Percentiles rank a stretch among this genome's conserved stretches.
These are phyloP conservation scores for Trichophyton rubrum DNA, from an alignment of 2,329 filamentous ascomycete genomes.

Conservation along the genomic window DNA sequence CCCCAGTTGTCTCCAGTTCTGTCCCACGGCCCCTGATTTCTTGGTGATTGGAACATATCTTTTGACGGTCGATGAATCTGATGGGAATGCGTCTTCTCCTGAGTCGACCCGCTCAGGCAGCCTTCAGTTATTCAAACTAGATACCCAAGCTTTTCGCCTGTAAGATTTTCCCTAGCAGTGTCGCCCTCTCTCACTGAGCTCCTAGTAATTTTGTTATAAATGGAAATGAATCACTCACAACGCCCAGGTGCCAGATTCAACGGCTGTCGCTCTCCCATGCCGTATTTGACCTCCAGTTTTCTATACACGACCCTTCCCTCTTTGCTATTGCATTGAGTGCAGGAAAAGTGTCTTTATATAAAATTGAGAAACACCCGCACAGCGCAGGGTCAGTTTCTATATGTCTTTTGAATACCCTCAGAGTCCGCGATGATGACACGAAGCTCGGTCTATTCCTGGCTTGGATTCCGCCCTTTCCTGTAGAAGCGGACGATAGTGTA, in stretches of 20 bases:
- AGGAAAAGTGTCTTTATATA: slow-evolving; percentile 33
- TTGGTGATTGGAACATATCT: slow-evolving; percentile 80
- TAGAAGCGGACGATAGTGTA: slow-evolving; percentile 15
- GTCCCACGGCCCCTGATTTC: slow-evolving; percentile 41
- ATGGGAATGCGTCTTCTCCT: slow-evolving; percentile 15
- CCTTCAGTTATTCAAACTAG: slow-evolving; percentile 52
- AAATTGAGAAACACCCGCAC: slow-evolving; percentile 16
- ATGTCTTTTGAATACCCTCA: slow-evolving; percentile 31
- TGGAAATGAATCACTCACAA: slow-evolving; percentile 9
- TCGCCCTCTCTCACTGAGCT: not conserved
- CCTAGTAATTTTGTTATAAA: not conserved
- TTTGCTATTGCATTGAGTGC: slow-evolving; percentile 70
- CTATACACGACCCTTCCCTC: slow-evolving; percentile 42
- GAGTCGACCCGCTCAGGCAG: slow-evolving; percentile 60
- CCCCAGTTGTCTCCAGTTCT: slow-evolving; percentile 36
- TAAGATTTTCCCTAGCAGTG: slow-evolving; percentile 13
- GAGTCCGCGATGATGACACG: slow-evolving; percentile 41
- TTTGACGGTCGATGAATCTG: slow-evolving; percentile 35
- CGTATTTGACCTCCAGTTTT: slow-evolving; percentile 76
- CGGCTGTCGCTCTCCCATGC: slow-evolving; percentile 55
- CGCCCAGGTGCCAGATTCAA: slow-evolving; percentile 43
- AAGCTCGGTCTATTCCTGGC: slow-evolving; percentile 59
- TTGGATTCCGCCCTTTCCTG: slow-evolving; percentile 48
- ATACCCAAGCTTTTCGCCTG: slow-evolving; percentile 21
- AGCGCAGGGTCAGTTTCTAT: slow-evolving; percentile 15